A percentile compares a stretch with the other conserved stretches of the same genome.
These are phyloP conservation scores for Gentiana dahurica DNA, from an alignment of 257 asterid genomes.

Conservation along the genomic window DNA sequence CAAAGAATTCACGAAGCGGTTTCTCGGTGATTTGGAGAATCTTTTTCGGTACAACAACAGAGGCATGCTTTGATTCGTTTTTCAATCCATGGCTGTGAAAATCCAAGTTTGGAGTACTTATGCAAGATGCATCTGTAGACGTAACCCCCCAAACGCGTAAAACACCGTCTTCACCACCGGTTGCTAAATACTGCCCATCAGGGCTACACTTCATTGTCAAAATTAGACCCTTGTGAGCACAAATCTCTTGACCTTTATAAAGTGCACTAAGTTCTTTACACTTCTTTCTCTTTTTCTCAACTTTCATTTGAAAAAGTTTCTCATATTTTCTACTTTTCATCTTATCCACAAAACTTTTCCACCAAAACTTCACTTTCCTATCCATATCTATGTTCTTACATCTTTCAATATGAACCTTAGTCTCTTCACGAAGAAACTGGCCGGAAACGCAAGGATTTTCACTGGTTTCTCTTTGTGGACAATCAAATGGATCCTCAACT, in stretches of 20 bases:
- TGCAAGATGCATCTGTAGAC: conserved; percentile 19
- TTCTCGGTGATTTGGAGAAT: conserved; percentile 46
- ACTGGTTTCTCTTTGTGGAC: conserved; percentile 9
- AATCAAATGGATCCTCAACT: conserved; percentile 28
- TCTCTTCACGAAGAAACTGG: background rate
- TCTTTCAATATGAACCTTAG: too few relatives aligned
- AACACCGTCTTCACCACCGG: conserved; percentile 77
- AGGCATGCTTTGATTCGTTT: conserved; percentile 13
- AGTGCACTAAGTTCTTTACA: conserved; percentile 44
- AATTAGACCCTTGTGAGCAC: conserved; percentile 54
- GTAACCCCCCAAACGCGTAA: conserved; percentile 58
- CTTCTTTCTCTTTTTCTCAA: conserved; percentile 32
- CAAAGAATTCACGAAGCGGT: conserved; percentile 42
- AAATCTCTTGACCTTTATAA: conserved; percentile 42
- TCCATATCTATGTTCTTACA: background rate
- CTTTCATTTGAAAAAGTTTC: conserved; percentile 21
- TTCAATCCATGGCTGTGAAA: conserved; percentile 10
- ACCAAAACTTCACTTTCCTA: conserved; percentile 40
- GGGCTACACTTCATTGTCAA: conserved; percentile 78
- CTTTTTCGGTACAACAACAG: conserved; percentile 45
- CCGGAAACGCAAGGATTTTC: background rate
- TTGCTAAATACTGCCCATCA: conserved; percentile 62
- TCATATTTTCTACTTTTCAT: conserved; percentile 10
- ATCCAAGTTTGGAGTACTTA: conserved; percentile 9
- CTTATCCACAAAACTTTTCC: conserved; percentile 26